Base-by-base conservation (phyloP, 805 yeast genomes). In the Barnettozyma californica region DNA sequence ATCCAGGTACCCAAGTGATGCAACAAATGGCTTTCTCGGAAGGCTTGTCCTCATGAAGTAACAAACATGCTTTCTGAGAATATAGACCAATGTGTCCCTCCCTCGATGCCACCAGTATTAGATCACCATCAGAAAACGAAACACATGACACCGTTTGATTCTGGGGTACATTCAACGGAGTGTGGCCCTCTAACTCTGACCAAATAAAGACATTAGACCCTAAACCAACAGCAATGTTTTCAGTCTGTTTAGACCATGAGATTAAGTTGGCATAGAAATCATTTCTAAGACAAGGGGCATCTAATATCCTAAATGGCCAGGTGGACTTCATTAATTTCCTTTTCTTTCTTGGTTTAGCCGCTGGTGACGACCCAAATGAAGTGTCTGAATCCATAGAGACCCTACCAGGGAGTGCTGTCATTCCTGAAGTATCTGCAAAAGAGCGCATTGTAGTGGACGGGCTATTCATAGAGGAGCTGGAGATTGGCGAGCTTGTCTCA, bases 231-330 rank as follows among this genome's bases (percentile, higher is more conserved):
- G 83, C 83, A 0, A 87, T 67, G 21, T 68, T 69, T 38, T 71
- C 72, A 1, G 78, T 65, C 14, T 55, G 56, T 8, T 60, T 61
- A 0, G 90, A 80, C 95, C 95, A 88, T 5, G 88, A 76, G 0
- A 88, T 75, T 47, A 86, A 68, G 59, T 86, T 86, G 1, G 87
- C 75, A 64, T 88, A 89, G 59, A 82, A 88, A 61, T 89, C 95
- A 62, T 87, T 83, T 51, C 84, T 68, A 46, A 88, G 63, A 2
- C 80, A 80, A 0, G 90, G 90, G 0, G 94, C 91, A 59, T 79
- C 84, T 18, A 83, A 63, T 0, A 80, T 80, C 51, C 76, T 70
- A 53, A 65, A 77, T 0, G 83, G 78, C 18, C 66, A 65, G 21
- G 68, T 71, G 2, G 74, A 60, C 45, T 64, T 66, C 8, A 68